Evolutionary conservation across 306 rosid genomes (phyloP), one percentile per base, ranked within the genome.

Genomic region (Rosa rugosa): DNA sequence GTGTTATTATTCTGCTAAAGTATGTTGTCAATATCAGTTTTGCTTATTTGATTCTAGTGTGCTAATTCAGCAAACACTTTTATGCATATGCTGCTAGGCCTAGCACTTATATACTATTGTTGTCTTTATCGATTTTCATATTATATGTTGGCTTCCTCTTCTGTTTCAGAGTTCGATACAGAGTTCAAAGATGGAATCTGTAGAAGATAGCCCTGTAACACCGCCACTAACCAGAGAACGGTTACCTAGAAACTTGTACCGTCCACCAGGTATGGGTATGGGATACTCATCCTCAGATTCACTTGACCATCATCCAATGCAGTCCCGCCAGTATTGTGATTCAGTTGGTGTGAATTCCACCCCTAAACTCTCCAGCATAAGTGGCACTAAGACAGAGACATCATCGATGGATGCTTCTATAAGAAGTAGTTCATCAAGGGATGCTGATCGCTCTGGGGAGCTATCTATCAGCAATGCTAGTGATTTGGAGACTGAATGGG

Each of bases 401-500:
- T 90, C 98, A 65, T 96, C 99, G n/a, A 50, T 89, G 41, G 97
- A 91, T 63, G 99, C 84, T 84, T 93, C 99, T 53, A 87, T 74
- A 46, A 91, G 99, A 84, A 91, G 94, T 20, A 96, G 99, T 84
- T 90, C 98, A 13, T 76, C 79, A 46, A 76, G 79, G 79, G 98
- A 96, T 69, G 97, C 79, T 76, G 98, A 93, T 80, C 91, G 81
- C 77, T 95, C 99, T 0, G 96, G 92, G 12, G 98, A 95, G 88
- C 91, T 92, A 70, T 96, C 99, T 34, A 69, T 90, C 87, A 95
- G 99, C 89, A 91, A 91, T 90, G 98, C 91, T 83, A 96, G 99
- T 87, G 99, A 96, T 79, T 73, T 91, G 93, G 99, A 96, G 85
- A 84, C 97, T 11, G 99, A 96, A 81, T 96, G 99, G 98, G 94